A percentile compares a stretch with the other conserved stretches of the same genome.
phyloP scores from a whole-genome alignment of 352 stramenopile genomes.

The Globisporangium iwayamae region DNA sequence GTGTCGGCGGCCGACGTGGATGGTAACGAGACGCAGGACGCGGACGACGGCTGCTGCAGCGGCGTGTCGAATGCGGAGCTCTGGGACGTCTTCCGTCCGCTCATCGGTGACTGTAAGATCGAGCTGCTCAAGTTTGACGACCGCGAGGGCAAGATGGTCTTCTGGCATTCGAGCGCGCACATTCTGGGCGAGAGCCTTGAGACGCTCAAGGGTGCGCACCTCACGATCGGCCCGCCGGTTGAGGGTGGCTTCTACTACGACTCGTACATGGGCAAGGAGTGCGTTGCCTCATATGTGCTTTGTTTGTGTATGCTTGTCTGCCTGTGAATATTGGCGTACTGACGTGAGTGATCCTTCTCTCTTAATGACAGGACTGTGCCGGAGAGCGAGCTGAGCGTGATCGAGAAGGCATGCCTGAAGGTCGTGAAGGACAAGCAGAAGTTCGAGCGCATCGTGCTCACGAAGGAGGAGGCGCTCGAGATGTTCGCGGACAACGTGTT shows the following conservation, averaged over 20 bases:
- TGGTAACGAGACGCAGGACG: constrained; percentile 72
- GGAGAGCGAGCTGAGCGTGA: constrained; percentile 82
- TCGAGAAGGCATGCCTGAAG: constrained; percentile 90
- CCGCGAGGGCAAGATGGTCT: constrained; percentile 80
- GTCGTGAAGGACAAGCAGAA: constrained; percentile 97
- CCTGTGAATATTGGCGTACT: background rate
- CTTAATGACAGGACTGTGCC: constrained; percentile 31
- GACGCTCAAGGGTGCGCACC: constrained; percentile 94
- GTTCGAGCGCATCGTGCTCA: constrained; percentile 98
- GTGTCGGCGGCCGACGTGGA: constrained; percentile 86
- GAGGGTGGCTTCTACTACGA: constrained; percentile 99
- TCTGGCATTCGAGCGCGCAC: constrained; percentile 99
- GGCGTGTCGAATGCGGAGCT: constrained; percentile 78
- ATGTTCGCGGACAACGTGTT: constrained; percentile 99
- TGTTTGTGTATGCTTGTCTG: too few species aligned
- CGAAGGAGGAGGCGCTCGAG: constrained; percentile 97
- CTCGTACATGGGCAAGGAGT: constrained; percentile 92
- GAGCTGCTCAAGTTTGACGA: constrained; percentile 99
- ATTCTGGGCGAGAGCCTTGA: constrained; percentile 98
- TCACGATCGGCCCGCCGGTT: constrained; percentile 97
- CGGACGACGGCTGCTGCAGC: constrained; percentile 44
- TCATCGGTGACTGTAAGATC: constrained; percentile 96
- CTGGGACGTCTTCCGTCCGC: constrained; percentile 96
- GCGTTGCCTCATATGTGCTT: too few species aligned
- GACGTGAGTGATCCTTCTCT: background rate